These are phyloP conservation scores for Solanum corneliomulleri DNA, from an alignment of 257 asterid species.

Conservation along the genomic window DNA sequence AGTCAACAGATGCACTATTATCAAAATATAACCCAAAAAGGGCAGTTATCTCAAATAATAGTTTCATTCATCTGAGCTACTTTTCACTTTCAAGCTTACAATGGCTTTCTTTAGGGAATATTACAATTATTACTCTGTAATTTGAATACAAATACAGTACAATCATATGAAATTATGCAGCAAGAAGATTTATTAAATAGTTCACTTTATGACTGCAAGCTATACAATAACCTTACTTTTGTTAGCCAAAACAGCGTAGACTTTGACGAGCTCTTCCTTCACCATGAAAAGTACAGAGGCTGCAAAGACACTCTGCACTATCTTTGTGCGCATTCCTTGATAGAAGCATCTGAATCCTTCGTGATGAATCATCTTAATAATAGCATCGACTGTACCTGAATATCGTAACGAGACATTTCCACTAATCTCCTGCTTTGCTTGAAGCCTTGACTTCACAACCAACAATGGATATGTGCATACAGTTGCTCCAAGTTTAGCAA, in stretches of 20 bases:
- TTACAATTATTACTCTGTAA: not conserved
- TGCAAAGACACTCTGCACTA: slow-evolving; percentile 86
- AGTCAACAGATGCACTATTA: not conserved
- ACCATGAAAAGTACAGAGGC: slow-evolving; percentile 90
- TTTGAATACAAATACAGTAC: not conserved
- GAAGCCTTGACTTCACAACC: slow-evolving; percentile 99
- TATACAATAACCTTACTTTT: not conserved
- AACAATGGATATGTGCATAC: slow-evolving; percentile 77
- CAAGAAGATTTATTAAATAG: not conserved
- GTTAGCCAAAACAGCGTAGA: slow-evolving; percentile 17
- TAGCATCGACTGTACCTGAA: slow-evolving; percentile 86
- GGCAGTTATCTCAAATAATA: not conserved
- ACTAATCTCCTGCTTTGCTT: slow-evolving; percentile 95
- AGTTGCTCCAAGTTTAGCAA: slow-evolving; percentile 95
- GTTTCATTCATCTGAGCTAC: not conserved
- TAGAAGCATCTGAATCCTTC: slow-evolving; percentile 82
- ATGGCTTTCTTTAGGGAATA: not conserved
- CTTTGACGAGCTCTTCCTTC: slow-evolving; percentile 87
- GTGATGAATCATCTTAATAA: slow-evolving; percentile 63
- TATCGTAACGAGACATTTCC: slow-evolving; percentile 62
- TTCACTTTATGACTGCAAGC: not conserved
- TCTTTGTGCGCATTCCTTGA: slow-evolving; percentile 94
- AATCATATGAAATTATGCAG: not conserved
- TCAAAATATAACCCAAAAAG: not conserved
- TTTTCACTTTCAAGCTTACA: not conserved